These are phyloP conservation scores for Bacterosira constricta DNA, from an alignment of 108 stramenopile genomes.

Conservation along the genomic window DNA sequence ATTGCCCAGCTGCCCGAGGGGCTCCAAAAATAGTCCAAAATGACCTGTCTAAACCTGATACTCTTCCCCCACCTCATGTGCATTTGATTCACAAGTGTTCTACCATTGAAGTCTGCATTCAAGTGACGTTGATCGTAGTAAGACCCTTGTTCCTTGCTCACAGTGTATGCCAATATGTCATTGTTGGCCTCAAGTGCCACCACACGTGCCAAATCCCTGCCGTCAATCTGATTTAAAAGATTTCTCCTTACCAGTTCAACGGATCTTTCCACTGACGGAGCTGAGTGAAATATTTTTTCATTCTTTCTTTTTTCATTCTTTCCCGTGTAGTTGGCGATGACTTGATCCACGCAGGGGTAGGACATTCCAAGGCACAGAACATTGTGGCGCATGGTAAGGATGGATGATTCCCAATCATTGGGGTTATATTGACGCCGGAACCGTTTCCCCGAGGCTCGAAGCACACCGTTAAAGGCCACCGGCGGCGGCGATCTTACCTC, in stretches of 20 bases:
- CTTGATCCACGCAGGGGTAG: slow-evolving; percentile 60
- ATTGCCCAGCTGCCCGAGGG: slow-evolving; percentile 63
- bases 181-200: slow-evolving; percentile 65
- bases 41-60: slow-evolving; percentile 65
- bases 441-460: slow-evolving; percentile 30
- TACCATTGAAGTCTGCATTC: slow-evolving; percentile 68
- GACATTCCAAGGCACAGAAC: slow-evolving; percentile 79
- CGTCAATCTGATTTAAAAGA: slow-evolving; percentile 76
- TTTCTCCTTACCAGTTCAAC: slow-evolving; percentile 67
- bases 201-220: slow-evolving; percentile 75
- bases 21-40: slow-evolving; percentile 86
- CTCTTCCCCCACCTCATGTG: slow-evolving; percentile 49
- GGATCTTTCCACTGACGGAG: slow-evolving; percentile 57
- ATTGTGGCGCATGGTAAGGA: slow-evolving; percentile 55
- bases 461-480: too few species aligned
- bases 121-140: slow-evolving; percentile 58
- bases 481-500: too few species aligned
- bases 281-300: slow-evolving; percentile 25
- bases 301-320: slow-evolving; percentile 32
- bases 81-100: slow-evolving; percentile 48
- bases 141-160: slow-evolving; percentile 72
- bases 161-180: slow-evolving; percentile 67
- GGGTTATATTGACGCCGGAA: slow-evolving; percentile 33
- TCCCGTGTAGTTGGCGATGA: slow-evolving; percentile 40
- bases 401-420: slow-evolving; percentile 42